Percentiles rank a stretch among this genome's conserved stretches.
Conservation (phyloP, 352 stramenopile genomes). For the Phytopythium montanum region DNA sequence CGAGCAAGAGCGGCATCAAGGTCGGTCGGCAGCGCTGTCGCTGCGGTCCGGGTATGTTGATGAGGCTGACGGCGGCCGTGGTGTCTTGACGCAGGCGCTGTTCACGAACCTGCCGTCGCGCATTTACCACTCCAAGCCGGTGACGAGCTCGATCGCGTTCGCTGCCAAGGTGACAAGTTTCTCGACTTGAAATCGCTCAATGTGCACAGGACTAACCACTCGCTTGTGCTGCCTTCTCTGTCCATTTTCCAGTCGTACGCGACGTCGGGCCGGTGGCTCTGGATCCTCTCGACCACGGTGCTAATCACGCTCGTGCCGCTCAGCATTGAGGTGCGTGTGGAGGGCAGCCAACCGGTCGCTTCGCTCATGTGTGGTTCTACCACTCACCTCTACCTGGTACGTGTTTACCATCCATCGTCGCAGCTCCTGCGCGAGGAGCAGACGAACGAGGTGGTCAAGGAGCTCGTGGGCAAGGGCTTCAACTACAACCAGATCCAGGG, state of each 20-base stretch:
- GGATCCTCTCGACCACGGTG: slow-evolving; percentile 80
- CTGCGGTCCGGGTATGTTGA: background rate
- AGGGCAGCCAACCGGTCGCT: background rate
- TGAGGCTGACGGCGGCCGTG: background rate
- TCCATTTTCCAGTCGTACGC: slow-evolving; percentile 37
- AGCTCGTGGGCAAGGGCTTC: slow-evolving; percentile 78
- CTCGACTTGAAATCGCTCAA: background rate
- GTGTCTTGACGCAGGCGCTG: slow-evolving; percentile 34
- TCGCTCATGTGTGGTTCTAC: too few relatives aligned
- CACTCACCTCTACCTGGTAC: background rate
- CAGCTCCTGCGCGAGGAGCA: slow-evolving; percentile 80
- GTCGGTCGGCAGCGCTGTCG: slow-evolving; percentile 12
- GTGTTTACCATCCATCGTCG: slow-evolving; percentile 4
- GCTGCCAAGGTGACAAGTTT: slow-evolving; percentile 32
- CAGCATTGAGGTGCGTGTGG: slow-evolving; percentile 72
- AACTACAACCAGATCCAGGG: slow-evolving; percentile 79
- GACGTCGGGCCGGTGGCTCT: slow-evolving; percentile 66
- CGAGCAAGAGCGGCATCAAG: slow-evolving; percentile 55
- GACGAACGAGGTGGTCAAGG: slow-evolving; percentile 82
- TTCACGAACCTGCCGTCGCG: slow-evolving; percentile 69
- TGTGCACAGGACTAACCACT: background rate
- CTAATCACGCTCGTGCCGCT: slow-evolving; percentile 83
- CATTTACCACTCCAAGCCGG: slow-evolving; percentile 57
- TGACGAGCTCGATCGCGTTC: slow-evolving; percentile 61
- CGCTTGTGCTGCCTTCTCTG: slow-evolving; percentile 8